A percentile compares a stretch with the other conserved stretches of the same genome.
These are phyloP conservation scores for Acidiella bohemica DNA, from an alignment of 495 filamentous ascomycete genomes.

Conservation along the genomic window DNA sequence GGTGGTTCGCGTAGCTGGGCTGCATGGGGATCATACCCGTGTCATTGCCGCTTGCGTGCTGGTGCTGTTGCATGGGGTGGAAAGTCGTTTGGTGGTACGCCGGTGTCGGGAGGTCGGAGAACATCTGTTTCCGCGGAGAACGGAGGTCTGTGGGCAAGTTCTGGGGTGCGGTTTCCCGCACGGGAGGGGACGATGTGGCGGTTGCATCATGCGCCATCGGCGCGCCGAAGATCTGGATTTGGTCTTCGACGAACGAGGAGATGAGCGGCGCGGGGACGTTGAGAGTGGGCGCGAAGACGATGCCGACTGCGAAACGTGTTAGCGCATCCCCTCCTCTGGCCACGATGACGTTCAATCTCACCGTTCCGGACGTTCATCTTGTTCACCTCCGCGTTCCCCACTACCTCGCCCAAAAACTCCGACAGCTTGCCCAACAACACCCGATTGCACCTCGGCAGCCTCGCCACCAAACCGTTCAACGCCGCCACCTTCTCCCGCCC, in stretches of 20 bases:
- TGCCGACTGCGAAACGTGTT: conserved; percentile 47
- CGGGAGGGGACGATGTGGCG: conserved; percentile 31
- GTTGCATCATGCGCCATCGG: conserved; percentile 62
- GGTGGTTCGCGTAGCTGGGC: conserved; percentile 42
- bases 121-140: conserved; percentile 55
- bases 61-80: conserved; percentile 42
- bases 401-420: conserved; percentile 73
- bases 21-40: conserved; percentile 51
- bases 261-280: conserved; percentile 95
- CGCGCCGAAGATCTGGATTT: conserved; percentile 68
- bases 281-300: conserved; percentile 95
- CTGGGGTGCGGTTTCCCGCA: conserved; percentile 4
- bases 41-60: conserved; percentile 62
- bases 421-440: conserved; percentile 70
- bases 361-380: conserved; percentile 94
- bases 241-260: conserved; percentile 84
- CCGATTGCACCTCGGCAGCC: conserved; percentile 66
- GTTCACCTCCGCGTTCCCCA: conserved; percentile 78
- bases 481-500: conserved; percentile 58
- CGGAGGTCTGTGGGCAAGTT: conserved; percentile 45
- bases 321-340: no score
- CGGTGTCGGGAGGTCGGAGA: conserved; percentile 54
- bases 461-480: conserved; percentile 73
- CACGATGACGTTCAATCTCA: no score
- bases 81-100: conserved; percentile 51